Evolutionary conservation across 2,329 filamentous ascomycete genomes (phyloP), one percentile per base, ranked within the genome.

Genomic region (Colletotrichum lini): DNA sequence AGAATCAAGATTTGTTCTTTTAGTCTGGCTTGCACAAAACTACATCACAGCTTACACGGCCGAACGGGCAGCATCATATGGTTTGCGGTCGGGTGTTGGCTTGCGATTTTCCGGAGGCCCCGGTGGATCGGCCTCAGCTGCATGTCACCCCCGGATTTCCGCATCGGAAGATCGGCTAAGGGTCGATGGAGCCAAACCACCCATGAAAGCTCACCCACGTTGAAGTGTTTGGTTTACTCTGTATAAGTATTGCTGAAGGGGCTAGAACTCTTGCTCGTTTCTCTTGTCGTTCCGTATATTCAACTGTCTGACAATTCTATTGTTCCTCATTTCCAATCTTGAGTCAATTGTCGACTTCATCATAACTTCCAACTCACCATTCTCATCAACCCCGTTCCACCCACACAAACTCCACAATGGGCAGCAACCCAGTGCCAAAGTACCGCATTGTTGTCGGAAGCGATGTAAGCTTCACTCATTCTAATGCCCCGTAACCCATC

Each of bases 371-470:
- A 5, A 12, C 44, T 12, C 12, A 26, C 15, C n/a, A 8, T 35
- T 3, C 12, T 16, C 13, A 47, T 30, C n/a, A 9, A 30, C 4
- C 18, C 23, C 49, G 13, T 18, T 12, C 35, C 49, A 35, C 8
- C 16, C 18, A 44, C 42, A 5, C 53, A 45, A 7, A 23, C 9
- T 45, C 4, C 58, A 67, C 56, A 4, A 72, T 72, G 69, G 65
- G 69, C 13, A 72, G 65, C 69, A 64, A 70, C 84, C 38, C 65
- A 5, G 18, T 44, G 15, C 65, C 84, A 59, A 83, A 82, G 73
- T 88, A 86, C 86, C 86, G 81, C 76, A 86, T 89, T 67, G 87
- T 84, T 53, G 81, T 88, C 74, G 87, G 85, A 75, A 86, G 86
- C 76, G 87, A 89, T 82, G 87, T 88, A 78, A 80, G 85, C 49